Evolutionary conservation across 176 grass and related monocot species (phyloP), one percentile per base, ranked within the genome.

Genomic region (Aegilops umbellulata): DNA sequence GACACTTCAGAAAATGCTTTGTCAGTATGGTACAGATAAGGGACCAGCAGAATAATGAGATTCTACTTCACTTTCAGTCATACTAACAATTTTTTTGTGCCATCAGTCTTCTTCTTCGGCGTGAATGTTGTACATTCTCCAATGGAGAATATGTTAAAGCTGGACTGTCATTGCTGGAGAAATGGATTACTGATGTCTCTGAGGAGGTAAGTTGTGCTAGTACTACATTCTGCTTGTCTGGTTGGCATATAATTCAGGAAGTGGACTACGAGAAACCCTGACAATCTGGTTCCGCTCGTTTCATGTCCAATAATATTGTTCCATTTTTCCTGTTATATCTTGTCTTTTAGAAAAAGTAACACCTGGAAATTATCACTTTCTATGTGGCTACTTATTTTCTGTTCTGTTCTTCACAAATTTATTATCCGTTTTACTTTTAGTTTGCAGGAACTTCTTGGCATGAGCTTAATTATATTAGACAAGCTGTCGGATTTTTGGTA

Each of bases 401-500:
- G 29, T 65, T 32, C 32, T 23, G 22, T 67, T 88, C 5, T 86
- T 86, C 49, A 89, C 63, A 77, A 66, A 22, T 73, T 66, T 91
- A 49, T 79, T 39, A 84, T 88, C 57, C 8, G 9, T 71, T 69
- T 2, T 11, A 51, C 71, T 76, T 90, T 64, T 72, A 99, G 97
- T 96, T 91, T 93, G 88, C 97, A 31, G 94, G 97, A 58, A 99
- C 97, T 39, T 99, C 94, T 51, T 94, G 92, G 97, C 97, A 96
- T 75, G 94, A 99, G 77, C 94, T 99, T 67, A 99, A 99, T 84
- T 99, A 94, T 86, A 96, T 99, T 67, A 94, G 94, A 85, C 88
- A 96, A 83, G 97, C 94, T 84, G 97, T 99, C 17, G 97, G 92
- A 10, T 99, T 99, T 90, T 93, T 99, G 94, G 97, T 98, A 98